These are phyloP conservation scores for Helianthus annuus DNA, from an alignment of 129 eudicot genomes.

Conservation along the genomic window HanXRQr2.0-SUNRISE NC_035437.2:88089230-88089729, in stretches of 20 bases:
- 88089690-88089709: not conserved
- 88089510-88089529: slow-evolving; percentile 1
- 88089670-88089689: not conserved
- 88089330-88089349: slow-evolving; percentile 78
- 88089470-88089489: not conserved
- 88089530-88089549: slow-evolving; percentile 36
- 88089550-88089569: slow-evolving; percentile 27
- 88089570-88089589: slow-evolving; percentile 33
- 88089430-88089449: slow-evolving; percentile 32
- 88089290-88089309: slow-evolving; percentile 66
- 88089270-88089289: slow-evolving; percentile 79
- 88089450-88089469: slow-evolving; percentile 43
- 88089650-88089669: not conserved
- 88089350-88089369: slow-evolving; percentile 82
- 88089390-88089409: slow-evolving; percentile 66
- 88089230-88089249: slow-evolving; percentile 26
- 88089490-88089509: not conserved
- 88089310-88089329: slow-evolving; percentile 67
- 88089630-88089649: not conserved
- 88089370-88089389: slow-evolving; percentile 60
- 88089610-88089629: not conserved
- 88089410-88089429: slow-evolving; percentile 43
- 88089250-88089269: slow-evolving; percentile 69
- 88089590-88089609: slow-evolving; percentile 5
- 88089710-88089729: not conserved